Conservation (phyloP, 352 stramenopile species). For the Globisporangium recalcitrans region DNA sequence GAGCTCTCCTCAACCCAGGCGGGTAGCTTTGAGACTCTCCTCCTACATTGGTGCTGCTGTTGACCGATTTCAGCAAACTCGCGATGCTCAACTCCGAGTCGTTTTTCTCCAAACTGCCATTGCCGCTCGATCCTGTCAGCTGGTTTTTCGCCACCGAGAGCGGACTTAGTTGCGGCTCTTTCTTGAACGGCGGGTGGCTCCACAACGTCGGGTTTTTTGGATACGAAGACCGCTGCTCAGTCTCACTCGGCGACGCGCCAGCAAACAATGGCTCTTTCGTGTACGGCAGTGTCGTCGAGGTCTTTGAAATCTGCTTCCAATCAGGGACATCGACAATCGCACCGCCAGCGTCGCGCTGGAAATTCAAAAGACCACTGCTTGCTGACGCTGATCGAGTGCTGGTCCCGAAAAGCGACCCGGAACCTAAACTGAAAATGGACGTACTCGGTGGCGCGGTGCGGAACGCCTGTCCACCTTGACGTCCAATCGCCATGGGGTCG, state of each 20-base stretch:
- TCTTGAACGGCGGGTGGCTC: conserved; percentile 58
- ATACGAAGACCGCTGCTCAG: conserved; percentile 32
- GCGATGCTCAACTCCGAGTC: background rate
- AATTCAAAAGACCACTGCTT: conserved; percentile 35
- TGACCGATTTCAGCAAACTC: background rate
- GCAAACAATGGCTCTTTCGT: conserved; percentile 36
- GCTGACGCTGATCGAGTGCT: conserved; percentile 36
- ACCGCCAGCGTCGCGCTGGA: conserved; percentile 43
- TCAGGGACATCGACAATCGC: conserved; percentile 47
- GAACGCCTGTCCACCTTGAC: conserved; percentile 41
- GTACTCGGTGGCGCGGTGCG: conserved; percentile 43
- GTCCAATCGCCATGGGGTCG: conserved; percentile 65
- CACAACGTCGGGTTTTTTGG: conserved; percentile 59
- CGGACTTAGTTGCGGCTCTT: conserved; percentile 16
- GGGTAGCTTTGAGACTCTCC: background rate
- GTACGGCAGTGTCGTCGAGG: conserved; percentile 47
- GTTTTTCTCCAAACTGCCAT: conserved; percentile 6
- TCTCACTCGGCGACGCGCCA: conserved; percentile 6
- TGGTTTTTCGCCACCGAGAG: conserved; percentile 11
- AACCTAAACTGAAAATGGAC: conserved; percentile 70
- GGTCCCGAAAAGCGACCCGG: conserved; percentile 40
- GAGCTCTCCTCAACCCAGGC: conserved; percentile 3
- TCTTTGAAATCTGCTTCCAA: conserved; percentile 56
- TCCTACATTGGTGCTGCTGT: background rate
- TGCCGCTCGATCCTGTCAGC: background rate